These are phyloP conservation scores for Chalciporus pseudorubinellus DNA, from an alignment of 768 basidiomycete genomes.

Conservation along the genomic window DNA sequence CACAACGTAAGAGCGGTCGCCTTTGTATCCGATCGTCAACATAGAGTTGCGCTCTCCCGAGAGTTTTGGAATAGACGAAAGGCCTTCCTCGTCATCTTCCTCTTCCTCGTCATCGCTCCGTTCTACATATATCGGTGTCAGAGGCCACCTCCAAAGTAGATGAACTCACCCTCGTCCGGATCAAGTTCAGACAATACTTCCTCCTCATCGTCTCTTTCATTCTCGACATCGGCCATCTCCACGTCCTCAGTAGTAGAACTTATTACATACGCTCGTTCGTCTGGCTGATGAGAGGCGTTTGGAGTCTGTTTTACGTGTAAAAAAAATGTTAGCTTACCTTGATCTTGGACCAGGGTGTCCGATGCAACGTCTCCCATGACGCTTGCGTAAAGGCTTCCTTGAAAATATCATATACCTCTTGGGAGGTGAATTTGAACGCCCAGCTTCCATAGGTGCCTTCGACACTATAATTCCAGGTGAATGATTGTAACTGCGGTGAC, in stretches of 20 bases:
- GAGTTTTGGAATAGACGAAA: slow-evolving; percentile 35
- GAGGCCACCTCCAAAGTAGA: neutral
- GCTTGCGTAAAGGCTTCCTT: slow-evolving; percentile 62
- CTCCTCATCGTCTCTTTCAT: slow-evolving; percentile 78
- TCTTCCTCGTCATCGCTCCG: slow-evolving; percentile 40
- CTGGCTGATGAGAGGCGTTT: slow-evolving; percentile 44
- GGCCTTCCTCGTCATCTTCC: slow-evolving; percentile 45
- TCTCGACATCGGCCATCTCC: slow-evolving; percentile 78
- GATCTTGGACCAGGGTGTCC: slow-evolving; percentile 71
- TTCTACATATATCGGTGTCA: slow-evolving; percentile 38
- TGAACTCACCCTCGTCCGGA: slow-evolving; percentile 52
- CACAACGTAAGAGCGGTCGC: slow-evolving; percentile 90
- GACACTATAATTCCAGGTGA: slow-evolving; percentile 85
- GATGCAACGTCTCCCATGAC: slow-evolving; percentile 80
- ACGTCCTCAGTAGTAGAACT: slow-evolving; percentile 78
- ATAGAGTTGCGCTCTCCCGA: slow-evolving; percentile 79
- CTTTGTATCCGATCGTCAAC: slow-evolving; percentile 91
- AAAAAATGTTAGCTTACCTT: slow-evolving; percentile 48
- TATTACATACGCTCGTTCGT: slow-evolving; percentile 85
- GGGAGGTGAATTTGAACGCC: slow-evolving; percentile 68
- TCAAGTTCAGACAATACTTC: slow-evolving; percentile 70
- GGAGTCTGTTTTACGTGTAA: neutral
- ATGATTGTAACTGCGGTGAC: slow-evolving; percentile 58
- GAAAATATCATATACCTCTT: slow-evolving; percentile 58
- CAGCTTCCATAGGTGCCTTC: slow-evolving; percentile 69